Percentiles rank a stretch among this genome's conserved stretches.
These are phyloP conservation scores for Nicotiana otophora DNA, from an alignment of 257 asterid species.

Conservation along the genomic window DNA sequence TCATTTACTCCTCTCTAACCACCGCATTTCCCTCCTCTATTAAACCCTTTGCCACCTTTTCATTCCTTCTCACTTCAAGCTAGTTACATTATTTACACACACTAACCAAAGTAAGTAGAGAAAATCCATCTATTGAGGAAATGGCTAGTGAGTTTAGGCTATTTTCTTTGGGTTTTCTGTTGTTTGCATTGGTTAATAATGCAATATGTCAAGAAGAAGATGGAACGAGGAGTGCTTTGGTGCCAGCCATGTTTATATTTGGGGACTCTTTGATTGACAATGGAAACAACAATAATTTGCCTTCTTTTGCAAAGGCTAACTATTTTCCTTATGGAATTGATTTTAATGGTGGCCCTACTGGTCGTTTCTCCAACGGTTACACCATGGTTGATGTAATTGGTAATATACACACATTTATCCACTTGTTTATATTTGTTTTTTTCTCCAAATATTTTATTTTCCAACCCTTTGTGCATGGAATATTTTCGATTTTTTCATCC, in stretches of 20 bases:
- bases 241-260: slow-evolving; percentile 81
- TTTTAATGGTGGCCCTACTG: slow-evolving; percentile 79
- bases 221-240: slow-evolving; percentile 20
- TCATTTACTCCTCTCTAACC: slow-evolving; percentile 32
- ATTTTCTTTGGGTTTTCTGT: slow-evolving; percentile 9
- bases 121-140: neutral
- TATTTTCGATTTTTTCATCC: neutral
- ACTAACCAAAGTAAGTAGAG: neutral
- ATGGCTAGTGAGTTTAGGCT: slow-evolving; percentile 12
- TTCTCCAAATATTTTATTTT: neutral
- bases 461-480: neutral
- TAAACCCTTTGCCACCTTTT: neutral
- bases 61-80: neutral
- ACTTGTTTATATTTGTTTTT: neutral
- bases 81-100: neutral
- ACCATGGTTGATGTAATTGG: slow-evolving; percentile 85
- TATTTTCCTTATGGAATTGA: slow-evolving; percentile 88
- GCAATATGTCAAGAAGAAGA: slow-evolving; percentile 7
- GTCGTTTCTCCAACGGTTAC: slow-evolving; percentile 78
- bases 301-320: slow-evolving; percentile 83
- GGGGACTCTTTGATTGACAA: slow-evolving; percentile 88
- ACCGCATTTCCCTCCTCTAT: slow-evolving; percentile 13
- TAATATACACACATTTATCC: neutral
- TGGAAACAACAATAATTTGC: slow-evolving; percentile 72
- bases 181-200: slow-evolving; percentile 11